phyloP scores from a whole-genome alignment of 2,329 filamentous ascomycete genomes.

The Hymenoscyphus fructigenus region DNA sequence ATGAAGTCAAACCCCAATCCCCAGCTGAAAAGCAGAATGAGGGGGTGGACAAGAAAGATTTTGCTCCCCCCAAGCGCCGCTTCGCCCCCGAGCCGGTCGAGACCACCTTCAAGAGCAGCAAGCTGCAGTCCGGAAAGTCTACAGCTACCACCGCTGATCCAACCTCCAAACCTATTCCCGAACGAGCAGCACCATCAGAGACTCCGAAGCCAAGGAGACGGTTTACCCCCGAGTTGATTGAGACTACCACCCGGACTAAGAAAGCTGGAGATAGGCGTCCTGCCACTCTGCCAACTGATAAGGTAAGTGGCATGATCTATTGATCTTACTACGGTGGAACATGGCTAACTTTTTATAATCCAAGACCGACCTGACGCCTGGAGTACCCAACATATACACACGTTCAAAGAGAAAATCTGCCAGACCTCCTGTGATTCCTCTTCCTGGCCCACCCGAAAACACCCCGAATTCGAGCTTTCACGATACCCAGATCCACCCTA shows the following conservation, averaged over 20 bases:
- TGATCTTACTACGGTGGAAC: not conserved
- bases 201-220: constrained; percentile 41
- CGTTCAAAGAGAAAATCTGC: constrained; percentile 27
- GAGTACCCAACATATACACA: constrained; percentile 36
- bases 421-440: constrained; percentile 25
- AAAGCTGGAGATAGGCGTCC: constrained; percentile 64
- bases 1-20: constrained; percentile 17
- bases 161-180: constrained; percentile 51
- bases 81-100: constrained; percentile 72
- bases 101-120: constrained; percentile 63
- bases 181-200: constrained; percentile 33
- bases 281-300: constrained; percentile 63
- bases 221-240: constrained; percentile 79
- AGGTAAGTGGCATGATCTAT: constrained; percentile 54
- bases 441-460: constrained; percentile 50
- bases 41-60: constrained; percentile 31
- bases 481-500: constrained; percentile 36
- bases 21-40: constrained; percentile 14
- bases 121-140: constrained; percentile 42
- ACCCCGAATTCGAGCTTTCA: constrained; percentile 40
- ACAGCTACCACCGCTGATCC: constrained; percentile 53
- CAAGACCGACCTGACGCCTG: constrained; percentile 34
- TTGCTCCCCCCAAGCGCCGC: constrained; percentile 48
- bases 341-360: constrained; percentile 15
- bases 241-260: constrained; percentile 72